Evolutionary conservation across 2,329 filamentous ascomycete species (phyloP).

Genomic region (Blastomyces parvus): DNA sequence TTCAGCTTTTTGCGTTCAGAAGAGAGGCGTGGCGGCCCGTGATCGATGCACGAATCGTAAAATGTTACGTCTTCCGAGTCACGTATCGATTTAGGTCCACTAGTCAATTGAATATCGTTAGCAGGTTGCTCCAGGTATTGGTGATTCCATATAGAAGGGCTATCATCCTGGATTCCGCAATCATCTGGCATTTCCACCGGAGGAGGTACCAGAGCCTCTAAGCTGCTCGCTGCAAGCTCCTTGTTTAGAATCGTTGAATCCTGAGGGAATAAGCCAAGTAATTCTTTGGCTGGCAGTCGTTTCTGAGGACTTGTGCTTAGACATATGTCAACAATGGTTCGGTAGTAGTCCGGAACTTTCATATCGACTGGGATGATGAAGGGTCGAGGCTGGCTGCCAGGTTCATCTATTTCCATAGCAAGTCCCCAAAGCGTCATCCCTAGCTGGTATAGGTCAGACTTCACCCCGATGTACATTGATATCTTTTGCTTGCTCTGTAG

Average conservation of each 20-base stretch:
- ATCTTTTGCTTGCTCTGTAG: conserved; percentile 84
- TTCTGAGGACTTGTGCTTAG: conserved; percentile 63
- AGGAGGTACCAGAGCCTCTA: neutral
- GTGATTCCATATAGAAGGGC: conserved; percentile 7
- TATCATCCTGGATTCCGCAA: conserved; percentile 13
- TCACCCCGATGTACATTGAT: conserved; percentile 95
- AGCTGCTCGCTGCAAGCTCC: neutral
- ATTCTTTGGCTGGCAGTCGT: conserved; percentile 61
- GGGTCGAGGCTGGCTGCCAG: conserved; percentile 67
- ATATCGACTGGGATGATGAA: conserved; percentile 48
- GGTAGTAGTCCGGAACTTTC: conserved; percentile 66
- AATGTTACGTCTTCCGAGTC: conserved; percentile 12
- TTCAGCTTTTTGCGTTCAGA: neutral
- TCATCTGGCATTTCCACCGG: conserved; percentile 11
- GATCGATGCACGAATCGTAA: neutral
- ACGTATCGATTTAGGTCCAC: conserved; percentile 12
- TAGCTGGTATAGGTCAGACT: conserved; percentile 90
- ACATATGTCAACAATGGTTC: conserved; percentile 64
- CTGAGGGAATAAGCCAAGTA: conserved; percentile 60
- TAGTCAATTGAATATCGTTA: conserved; percentile 11
- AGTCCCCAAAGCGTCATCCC: conserved; percentile 96
- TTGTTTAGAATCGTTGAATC: conserved; percentile 9
- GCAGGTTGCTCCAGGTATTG: conserved; percentile 9
- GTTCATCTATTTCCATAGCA: conserved; percentile 79
- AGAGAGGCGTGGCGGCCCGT: neutral